phyloP scores from a whole-genome alignment of 1,284 basidiomycete species.

The Ceratobasidium sp. region DNA sequence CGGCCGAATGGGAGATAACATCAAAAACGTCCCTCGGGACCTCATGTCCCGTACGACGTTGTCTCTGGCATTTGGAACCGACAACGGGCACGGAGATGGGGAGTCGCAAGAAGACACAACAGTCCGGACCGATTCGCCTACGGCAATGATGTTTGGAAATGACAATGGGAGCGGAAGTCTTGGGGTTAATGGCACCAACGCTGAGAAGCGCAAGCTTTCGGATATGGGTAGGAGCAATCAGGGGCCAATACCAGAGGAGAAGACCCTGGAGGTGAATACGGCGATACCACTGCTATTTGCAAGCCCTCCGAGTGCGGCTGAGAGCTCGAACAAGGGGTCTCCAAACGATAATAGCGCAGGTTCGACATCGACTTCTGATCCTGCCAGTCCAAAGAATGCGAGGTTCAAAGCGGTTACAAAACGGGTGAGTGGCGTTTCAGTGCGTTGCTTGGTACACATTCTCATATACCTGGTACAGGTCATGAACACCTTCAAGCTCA shows the following conservation, averaged over 20 bases:
- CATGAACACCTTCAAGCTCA: conserved; percentile 3
- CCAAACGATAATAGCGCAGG: not conserved
- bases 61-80: not conserved
- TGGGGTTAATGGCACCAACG: not conserved
- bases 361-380: not conserved
- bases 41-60: not conserved
- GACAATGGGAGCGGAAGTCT: conserved; percentile 21
- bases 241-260: conserved; percentile 8
- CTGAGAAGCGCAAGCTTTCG: conserved; percentile 27
- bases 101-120: conserved; percentile 13
- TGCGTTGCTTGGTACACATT: not conserved
- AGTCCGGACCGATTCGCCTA: conserved; percentile 24
- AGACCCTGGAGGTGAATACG: conserved; percentile 16
- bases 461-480: not conserved
- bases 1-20: conserved; percentile 1
- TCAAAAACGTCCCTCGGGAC: not conserved
- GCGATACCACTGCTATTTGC: not conserved
- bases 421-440: conserved; percentile 1
- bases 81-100: not conserved
- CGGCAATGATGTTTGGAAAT: not conserved
- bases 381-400: not conserved
- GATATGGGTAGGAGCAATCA: conserved; percentile 14
- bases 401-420: conserved; percentile 4
- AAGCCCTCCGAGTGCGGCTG: conserved; percentile 3
- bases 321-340: conserved; percentile 5